Evolutionary conservation across 1,284 basidiomycete species (phyloP), one percentile per base, ranked within the genome.

Genomic region (Tilletia setariae): DNA sequence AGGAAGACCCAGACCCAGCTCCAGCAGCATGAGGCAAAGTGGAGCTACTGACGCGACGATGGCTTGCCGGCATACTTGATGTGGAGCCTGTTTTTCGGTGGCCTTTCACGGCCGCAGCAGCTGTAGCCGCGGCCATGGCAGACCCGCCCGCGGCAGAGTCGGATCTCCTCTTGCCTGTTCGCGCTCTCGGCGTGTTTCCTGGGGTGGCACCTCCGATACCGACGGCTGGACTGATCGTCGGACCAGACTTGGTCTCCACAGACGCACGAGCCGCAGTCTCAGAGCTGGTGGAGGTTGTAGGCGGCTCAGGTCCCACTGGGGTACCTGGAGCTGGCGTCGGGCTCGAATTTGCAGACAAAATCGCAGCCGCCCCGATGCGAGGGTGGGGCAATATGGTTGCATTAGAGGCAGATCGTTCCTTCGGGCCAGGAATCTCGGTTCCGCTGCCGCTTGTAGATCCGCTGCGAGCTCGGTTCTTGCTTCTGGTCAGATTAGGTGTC

Each of bases 271-370:
- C 56, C 25, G 56, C 56, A 16, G 28, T 61, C 56, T 61, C 56
- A 11, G 56, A 61, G 21, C 16, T 61, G 13, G 62, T 63, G 40
- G 62, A 43, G 40, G 62, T 63, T 42, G 62, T 46, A 21, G 62
- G 40, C 11, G 62, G 43, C 40, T 63, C 43, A n/a, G 42, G 42
- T 11, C 19, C 62, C n/a, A 46, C 62, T 13, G 62, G 62, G 1
- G 62, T 63, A 15, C 62, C 62, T 42, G 62, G 62, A 16, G 62
- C 62, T 1, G 62, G 42, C 35, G 30, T 9, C 7, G 56, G 32
- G 28, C 56, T 40, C 11, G 32, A 13, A 3, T 61, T 61, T 19
- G 56, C 56, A 28, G 28, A 61, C 30, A 30, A 35, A 40, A 61
- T 61, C 28, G 56, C 56, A 21, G 30, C 32, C 11, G 56, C 11